A percentile compares a stretch with the other conserved stretches of the same genome.
Conservation (phyloP, 768 basidiomycete species). For the Trametes coccinea region DNA sequence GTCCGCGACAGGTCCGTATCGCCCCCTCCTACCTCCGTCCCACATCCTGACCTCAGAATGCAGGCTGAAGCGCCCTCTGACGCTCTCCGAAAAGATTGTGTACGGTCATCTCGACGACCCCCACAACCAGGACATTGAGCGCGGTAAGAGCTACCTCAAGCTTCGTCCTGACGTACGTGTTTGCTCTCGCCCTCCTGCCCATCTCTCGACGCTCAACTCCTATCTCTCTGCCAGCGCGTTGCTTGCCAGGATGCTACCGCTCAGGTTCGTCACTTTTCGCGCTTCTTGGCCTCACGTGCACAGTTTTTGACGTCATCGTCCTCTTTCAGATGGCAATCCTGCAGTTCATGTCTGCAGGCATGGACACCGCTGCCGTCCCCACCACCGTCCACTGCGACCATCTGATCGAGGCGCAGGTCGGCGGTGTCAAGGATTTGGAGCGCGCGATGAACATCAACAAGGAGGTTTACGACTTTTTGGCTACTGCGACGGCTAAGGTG, state of each 20-base stretch:
- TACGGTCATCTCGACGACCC: slow-evolving; percentile 99
- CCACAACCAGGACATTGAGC: slow-evolving; percentile 84
- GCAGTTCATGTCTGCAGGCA: slow-evolving; percentile 99
- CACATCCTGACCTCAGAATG: not conserved
- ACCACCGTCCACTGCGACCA: slow-evolving; percentile 99
- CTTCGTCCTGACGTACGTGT: slow-evolving; percentile 91
- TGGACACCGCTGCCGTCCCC: slow-evolving; percentile 96
- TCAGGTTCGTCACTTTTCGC: slow-evolving; percentile 50
- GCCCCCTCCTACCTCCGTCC: slow-evolving; percentile 6
- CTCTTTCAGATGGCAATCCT: slow-evolving; percentile 88
- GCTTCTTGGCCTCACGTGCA: slow-evolving; percentile 10
- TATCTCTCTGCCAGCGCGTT: slow-evolving; percentile 57
- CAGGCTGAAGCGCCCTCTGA: slow-evolving; percentile 87
- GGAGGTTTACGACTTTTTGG: slow-evolving; percentile 99
- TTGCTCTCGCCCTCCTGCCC: not conserved
- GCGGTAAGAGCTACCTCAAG: slow-evolving; percentile 94
- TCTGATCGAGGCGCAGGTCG: slow-evolving; percentile 95
- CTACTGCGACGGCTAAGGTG: slow-evolving; percentile 92
- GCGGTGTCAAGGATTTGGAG: slow-evolving; percentile 90
- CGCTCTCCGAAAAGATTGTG: slow-evolving; percentile 93
- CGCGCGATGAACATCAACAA: slow-evolving; percentile 93
- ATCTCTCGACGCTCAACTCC: not conserved
- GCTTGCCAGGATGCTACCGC: slow-evolving; percentile 92
- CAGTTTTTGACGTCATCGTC: slow-evolving; percentile 31
- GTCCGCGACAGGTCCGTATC: slow-evolving; percentile 72